A percentile compares a stretch with the other conserved stretches of the same genome.
Conservation (phyloP, 2,329 filamentous ascomycete species). For the Orbilia oligospora region DNA sequence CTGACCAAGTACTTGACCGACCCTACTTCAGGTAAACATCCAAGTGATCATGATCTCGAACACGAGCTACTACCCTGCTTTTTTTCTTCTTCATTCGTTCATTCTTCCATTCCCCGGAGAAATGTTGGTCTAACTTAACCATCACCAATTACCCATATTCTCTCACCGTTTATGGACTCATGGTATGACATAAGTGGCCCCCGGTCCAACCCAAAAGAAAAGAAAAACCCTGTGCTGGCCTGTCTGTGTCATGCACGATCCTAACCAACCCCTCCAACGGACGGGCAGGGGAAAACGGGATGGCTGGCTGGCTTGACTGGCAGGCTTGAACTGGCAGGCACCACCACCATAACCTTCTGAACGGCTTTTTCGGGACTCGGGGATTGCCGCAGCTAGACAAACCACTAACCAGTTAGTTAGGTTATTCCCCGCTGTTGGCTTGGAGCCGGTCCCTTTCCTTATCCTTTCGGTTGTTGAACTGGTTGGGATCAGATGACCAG, state of each 20-base stretch:
- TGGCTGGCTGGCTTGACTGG: not conserved
- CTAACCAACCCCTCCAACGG: conserved; percentile 31
- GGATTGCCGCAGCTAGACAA: conserved; percentile 21
- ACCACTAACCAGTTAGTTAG: too few species aligned
- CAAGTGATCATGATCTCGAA: conserved; percentile 49
- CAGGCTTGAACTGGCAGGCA: too few species aligned
- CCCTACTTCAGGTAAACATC: too few species aligned
- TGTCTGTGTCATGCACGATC: conserved; percentile 46
- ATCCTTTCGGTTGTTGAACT: too few species aligned
- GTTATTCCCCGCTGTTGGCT: too few species aligned
- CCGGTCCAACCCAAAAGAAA: not conserved
- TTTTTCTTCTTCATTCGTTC: not conserved
- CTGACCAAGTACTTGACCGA: too few species aligned
- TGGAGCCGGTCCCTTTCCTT: too few species aligned
- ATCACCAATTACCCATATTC: too few species aligned
- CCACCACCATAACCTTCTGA: too few species aligned
- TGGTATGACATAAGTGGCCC: conserved; percentile 28
- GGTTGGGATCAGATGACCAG: not conserved
- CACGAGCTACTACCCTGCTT: conserved; percentile 31
- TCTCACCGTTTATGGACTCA: too few species aligned
- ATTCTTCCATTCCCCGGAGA: not conserved
- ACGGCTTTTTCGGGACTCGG: not conserved
- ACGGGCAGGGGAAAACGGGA: too few species aligned
- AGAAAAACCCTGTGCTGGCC: not conserved
- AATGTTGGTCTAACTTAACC: conserved; percentile 9